Base-by-base conservation (phyloP, 139 green algal genomes). In the Chlorella sp. region DNA sequence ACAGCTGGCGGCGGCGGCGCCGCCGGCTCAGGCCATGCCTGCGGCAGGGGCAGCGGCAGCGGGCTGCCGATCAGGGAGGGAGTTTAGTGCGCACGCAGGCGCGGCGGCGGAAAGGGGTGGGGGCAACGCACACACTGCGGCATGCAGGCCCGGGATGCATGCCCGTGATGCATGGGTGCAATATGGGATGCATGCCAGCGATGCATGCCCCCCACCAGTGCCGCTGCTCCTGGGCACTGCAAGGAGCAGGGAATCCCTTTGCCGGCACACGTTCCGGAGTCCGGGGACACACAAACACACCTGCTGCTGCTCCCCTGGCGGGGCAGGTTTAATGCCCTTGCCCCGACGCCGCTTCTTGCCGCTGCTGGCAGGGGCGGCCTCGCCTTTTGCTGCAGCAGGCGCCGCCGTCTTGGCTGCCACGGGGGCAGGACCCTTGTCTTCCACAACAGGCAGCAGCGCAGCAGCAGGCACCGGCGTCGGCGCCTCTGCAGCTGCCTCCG, bases 1-100 rank as follows among this genome's bases (percentile, higher is more conserved):
- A 53, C 53, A 0, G 66, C 84, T 30, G 66, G n/a, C 24, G 39
- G 34, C 24, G 39, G 34, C 37, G 28, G 28, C 1, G 84, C 84
- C 26, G 64, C 83, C 37, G 66, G 36, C 15, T 79, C 83, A 68
- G 83, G 60, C 60, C 4, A 3, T 28, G 5, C 66, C 83, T 88
- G 83, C 83, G 36, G 83, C 57, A 71, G 81, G 66, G 80, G 83
- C 83, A 79, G 83, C 83, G 66, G 39, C 66, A 80, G 66, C 57
- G 64, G 39, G 64, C 83, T 88, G 83, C 83, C 28, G 32, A 57
- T 81, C 64, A 80, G 83, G 37, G 28, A 22, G 68, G 30, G 37
- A 40, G 15, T 76, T 87, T 87, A 86, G 83, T 64, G 82, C 36
- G 64, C 22, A 18, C 48, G 42, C 12, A 32, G 39, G 78, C 37